Conservation (phyloP, 139 green algal genomes). For the Mesotaenium endlicherianum region DNA sequence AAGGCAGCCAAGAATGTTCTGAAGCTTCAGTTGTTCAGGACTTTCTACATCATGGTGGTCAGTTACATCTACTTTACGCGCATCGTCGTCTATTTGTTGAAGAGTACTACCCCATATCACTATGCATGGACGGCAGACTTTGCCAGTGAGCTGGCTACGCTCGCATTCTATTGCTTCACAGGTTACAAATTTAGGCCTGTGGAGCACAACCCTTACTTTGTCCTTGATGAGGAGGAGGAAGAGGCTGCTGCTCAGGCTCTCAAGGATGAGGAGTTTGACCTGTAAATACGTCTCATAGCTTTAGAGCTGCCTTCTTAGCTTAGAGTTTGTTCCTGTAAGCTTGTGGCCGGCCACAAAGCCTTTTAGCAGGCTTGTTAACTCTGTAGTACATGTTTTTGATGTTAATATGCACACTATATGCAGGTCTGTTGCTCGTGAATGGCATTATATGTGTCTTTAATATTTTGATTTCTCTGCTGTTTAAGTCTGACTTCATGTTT, state of each 20-base stretch:
- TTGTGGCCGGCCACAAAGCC: no score
- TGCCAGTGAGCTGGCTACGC: conserved; percentile 75
- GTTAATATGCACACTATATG: no score
- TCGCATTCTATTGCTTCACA: conserved; percentile 86
- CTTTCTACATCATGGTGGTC: conserved; percentile 89
- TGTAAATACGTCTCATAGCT: no score
- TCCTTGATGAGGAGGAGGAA: conserved; percentile 60
- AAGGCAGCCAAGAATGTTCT: conserved; percentile 70
- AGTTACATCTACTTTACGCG: conserved; percentile 98
- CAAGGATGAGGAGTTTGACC: conserved; percentile 48
- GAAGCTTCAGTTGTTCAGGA: conserved; percentile 90
- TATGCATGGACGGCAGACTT: conserved; percentile 74
- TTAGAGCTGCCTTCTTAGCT: no score
- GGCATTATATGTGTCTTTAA: no score
- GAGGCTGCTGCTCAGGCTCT: conserved; percentile 52
- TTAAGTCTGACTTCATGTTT: no score
- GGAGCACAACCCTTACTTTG: conserved; percentile 78
- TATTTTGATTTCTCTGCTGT: no score
- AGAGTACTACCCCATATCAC: conserved; percentile 70
- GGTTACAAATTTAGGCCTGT: conserved; percentile 75
- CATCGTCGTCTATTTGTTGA: conserved; percentile 95
- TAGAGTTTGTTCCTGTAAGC: no score
- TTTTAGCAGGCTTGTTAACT: no score
- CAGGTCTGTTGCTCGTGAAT: no score
- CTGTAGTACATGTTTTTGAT: no score